Evolutionary conservation across 1,284 basidiomycete genomes (phyloP).

Genomic region (Cryptococcus jaspeensis): DNA sequence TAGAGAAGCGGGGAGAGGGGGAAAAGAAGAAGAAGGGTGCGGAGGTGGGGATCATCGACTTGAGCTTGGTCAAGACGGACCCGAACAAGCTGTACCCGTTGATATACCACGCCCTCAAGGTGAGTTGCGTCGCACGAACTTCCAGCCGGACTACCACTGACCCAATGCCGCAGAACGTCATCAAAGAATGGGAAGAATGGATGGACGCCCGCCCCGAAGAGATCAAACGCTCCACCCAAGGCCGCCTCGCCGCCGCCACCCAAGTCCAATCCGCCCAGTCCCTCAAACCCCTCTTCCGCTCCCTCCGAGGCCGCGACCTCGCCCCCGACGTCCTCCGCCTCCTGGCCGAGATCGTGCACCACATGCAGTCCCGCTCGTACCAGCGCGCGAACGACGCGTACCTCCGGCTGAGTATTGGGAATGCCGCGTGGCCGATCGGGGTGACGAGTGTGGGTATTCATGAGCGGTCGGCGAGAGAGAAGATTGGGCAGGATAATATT

Average conservation of each 20-base stretch:
- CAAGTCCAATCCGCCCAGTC: slow-evolving; percentile 95
- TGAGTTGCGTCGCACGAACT: slow-evolving; percentile 18
- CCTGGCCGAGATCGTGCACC: slow-evolving; percentile 91
- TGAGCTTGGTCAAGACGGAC: slow-evolving; percentile 81
- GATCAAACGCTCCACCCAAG: slow-evolving; percentile 82
- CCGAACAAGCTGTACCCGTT: slow-evolving; percentile 96
- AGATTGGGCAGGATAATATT: slow-evolving; percentile 93
- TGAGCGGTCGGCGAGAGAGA: slow-evolving; percentile 93
- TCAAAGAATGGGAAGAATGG: slow-evolving; percentile 94
- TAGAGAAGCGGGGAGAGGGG: slow-evolving; percentile 8
- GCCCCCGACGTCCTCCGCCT: slow-evolving; percentile 81
- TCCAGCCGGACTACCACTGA: background rate
- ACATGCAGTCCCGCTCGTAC: slow-evolving; percentile 94
- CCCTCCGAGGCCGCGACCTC: slow-evolving; percentile 74
- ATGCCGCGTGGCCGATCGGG: slow-evolving; percentile 99
- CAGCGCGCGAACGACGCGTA: slow-evolving; percentile 96
- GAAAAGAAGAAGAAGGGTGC: slow-evolving; percentile 51
- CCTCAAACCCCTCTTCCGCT: slow-evolving; percentile 93
- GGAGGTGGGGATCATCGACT: slow-evolving; percentile 64
- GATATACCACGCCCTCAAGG: slow-evolving; percentile 94
- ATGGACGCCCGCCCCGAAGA: slow-evolving; percentile 81
- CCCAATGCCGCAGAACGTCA: slow-evolving; percentile 57
- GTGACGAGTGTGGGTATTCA: slow-evolving; percentile 99
- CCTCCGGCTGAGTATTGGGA: slow-evolving; percentile 92
- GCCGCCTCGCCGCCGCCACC: slow-evolving; percentile 89